These are phyloP conservation scores for Penicillium expansum DNA, from an alignment of 2,329 filamentous ascomycete species.

Conservation along the genomic window DNA sequence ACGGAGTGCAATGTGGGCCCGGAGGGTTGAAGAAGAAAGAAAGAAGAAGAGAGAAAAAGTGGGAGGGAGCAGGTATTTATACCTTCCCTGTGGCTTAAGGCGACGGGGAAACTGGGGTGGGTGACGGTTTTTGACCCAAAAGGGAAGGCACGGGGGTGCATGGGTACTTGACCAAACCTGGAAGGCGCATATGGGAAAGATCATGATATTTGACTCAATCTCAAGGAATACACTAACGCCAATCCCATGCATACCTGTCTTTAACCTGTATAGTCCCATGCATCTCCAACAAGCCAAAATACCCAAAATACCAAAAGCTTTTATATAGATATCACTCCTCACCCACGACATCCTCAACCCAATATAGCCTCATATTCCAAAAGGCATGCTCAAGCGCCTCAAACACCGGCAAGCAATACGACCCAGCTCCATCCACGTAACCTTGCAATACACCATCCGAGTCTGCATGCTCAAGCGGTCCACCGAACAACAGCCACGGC, in stretches of 20 bases:
- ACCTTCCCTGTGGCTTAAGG: not conserved
- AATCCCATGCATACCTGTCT: not conserved
- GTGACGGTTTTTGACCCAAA: not conserved
- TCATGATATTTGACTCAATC: not conserved
- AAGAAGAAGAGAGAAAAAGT: not conserved
- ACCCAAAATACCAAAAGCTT: not conserved
- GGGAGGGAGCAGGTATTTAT: not conserved
- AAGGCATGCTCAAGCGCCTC: constrained; percentile 36
- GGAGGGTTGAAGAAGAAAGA: not conserved
- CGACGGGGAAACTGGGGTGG: not conserved
- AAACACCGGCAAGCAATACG: constrained; percentile 31
- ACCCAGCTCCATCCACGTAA: constrained; percentile 23
- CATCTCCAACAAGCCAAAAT: not conserved
- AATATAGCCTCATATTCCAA: constrained; percentile 40
- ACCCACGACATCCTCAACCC: not conserved
- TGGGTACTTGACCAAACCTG: not conserved
- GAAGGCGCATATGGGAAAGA: not conserved
- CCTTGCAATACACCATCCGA: constrained; percentile 20
- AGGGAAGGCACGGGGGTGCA: not conserved
- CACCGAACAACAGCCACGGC: constrained; percentile 60
- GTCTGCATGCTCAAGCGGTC: constrained; percentile 36
- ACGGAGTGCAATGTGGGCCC: not conserved
- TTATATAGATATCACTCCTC: not conserved
- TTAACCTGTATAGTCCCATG: not conserved
- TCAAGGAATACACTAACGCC: not conserved